A percentile compares a stretch with the other conserved stretches of the same genome.
These are phyloP conservation scores for Eutrema japonicum DNA, from an alignment of 345 rosid species.

Conservation along the genomic window DNA sequence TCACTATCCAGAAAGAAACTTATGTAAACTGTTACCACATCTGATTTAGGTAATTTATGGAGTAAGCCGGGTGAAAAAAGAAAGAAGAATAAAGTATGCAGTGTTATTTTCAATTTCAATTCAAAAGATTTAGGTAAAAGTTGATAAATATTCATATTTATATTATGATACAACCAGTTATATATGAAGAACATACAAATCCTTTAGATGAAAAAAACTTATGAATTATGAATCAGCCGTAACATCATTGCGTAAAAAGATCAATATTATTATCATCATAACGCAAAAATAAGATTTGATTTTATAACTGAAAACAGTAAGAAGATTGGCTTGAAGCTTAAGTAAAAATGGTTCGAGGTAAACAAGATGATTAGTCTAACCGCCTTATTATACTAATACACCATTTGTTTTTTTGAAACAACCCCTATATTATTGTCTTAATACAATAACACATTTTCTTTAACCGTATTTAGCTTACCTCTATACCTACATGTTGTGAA, in stretches of 20 bases:
- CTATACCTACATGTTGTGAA: neutral
- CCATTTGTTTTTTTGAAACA: neutral
- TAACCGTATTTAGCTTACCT: slow-evolving; percentile 27
- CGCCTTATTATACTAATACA: neutral
- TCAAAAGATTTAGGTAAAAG: neutral
- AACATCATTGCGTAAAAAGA: slow-evolving; percentile 5
- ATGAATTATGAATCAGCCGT: slow-evolving; percentile 1
- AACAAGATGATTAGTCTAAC: slow-evolving; percentile 35
- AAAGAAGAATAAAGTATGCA: neutral
- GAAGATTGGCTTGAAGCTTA: slow-evolving; percentile 32
- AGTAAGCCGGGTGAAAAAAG: neutral
- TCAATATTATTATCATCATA: neutral
- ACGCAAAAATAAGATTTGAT: neutral
- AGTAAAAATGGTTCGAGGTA: slow-evolving; percentile 28
- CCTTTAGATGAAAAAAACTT: neutral
- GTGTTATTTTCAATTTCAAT: neutral
- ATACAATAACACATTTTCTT: slow-evolving; percentile 8
- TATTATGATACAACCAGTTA: neutral
- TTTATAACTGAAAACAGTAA: neutral
- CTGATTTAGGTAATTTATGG: too few relatives aligned
- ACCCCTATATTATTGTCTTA: slow-evolving; percentile 4
- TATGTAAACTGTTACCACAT: too few relatives aligned
- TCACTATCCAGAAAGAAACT: too few relatives aligned
- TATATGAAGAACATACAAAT: neutral
- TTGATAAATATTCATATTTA: neutral